These are phyloP conservation scores for Cutaneotrichosporon sp. DNA, from an alignment of 1,284 basidiomycete species.

Conservation along the genomic window DNA sequence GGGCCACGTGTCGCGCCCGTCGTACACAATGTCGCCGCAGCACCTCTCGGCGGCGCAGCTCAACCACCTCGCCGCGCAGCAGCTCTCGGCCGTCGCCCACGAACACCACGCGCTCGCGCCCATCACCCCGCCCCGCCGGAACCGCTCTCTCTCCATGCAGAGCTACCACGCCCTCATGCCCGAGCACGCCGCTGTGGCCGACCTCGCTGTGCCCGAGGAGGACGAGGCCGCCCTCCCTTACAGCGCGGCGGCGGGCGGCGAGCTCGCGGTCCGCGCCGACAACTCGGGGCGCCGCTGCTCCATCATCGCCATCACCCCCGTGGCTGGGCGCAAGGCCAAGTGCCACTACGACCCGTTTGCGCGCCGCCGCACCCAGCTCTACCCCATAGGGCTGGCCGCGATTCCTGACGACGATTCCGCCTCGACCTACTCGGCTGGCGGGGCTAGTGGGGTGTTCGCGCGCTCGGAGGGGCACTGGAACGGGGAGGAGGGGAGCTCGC, in stretches of 20 bases:
- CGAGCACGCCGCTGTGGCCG: not conserved
- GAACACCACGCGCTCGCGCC: not conserved
- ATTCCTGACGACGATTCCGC: not conserved
- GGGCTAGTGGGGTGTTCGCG: not conserved
- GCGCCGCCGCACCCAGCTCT: not conserved
- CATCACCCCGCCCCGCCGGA: not conserved
- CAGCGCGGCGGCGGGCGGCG: not conserved
- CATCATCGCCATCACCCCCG: not conserved
- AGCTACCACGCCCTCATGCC: conserved; percentile 5
- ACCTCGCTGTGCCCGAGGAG: not conserved
- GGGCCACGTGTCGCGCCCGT: not conserved
- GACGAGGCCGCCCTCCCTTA: not conserved
- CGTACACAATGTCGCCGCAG: not conserved
- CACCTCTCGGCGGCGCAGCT: not conserved
- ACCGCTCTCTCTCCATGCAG: not conserved
- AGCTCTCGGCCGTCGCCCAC: not conserved
- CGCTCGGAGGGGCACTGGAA: not conserved
- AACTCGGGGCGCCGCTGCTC: not conserved
- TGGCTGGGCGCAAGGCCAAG: conserved; percentile 1
- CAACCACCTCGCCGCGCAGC: not conserved
- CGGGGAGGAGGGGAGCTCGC: not conserved
- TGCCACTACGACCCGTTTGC: conserved; percentile 8
- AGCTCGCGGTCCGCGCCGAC: not conserved
- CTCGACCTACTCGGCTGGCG: not conserved
- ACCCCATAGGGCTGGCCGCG: not conserved